Evolutionary conservation across 1,284 basidiomycete species (phyloP).

Genomic region (Fistulina hepatica): DNA sequence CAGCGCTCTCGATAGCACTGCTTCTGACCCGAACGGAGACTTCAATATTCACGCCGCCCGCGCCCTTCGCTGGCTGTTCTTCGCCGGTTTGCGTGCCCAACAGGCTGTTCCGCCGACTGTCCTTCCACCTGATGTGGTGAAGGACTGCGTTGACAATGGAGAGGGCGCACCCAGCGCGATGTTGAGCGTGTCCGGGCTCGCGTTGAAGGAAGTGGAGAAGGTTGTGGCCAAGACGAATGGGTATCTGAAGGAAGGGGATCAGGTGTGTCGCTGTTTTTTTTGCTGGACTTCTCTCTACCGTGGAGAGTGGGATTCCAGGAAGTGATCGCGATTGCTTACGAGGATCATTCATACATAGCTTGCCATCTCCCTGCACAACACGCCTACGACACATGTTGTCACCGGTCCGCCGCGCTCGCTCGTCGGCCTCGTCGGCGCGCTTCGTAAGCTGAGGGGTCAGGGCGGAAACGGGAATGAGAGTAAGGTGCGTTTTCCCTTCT

Average conservation of each 20-base stretch:
- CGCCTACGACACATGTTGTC: conserved; percentile 83
- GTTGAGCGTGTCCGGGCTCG: conserved; percentile 82
- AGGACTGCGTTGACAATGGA: conserved; percentile 83
- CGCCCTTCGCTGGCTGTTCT: conserved; percentile 88
- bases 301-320: too few species aligned
- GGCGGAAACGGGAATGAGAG: conserved; percentile 83
- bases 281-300: too few species aligned
- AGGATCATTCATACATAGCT: conserved; percentile 34
- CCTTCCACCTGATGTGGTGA: conserved; percentile 79
- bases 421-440: conserved; percentile 84
- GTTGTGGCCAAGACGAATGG: conserved; percentile 86
- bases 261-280: too few species aligned
- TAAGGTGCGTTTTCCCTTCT: conserved; percentile 45
- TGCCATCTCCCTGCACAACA: conserved; percentile 85
- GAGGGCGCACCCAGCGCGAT: conserved; percentile 93
- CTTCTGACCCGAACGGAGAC: too few species aligned
- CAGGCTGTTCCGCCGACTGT: conserved; percentile 91
- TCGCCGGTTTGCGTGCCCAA: conserved; percentile 87
- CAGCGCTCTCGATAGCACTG: conserved; percentile 69
- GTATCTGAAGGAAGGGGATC: conserved; percentile 69
- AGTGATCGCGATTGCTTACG: too few species aligned
- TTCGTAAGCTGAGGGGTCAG: conserved; percentile 85
- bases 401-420: conserved; percentile 90
- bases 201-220: conserved; percentile 66
- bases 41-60: conserved; percentile 72